Evolutionary conservation across 2,329 filamentous ascomycete genomes (phyloP).

Genomic region (Aureobasidium sp.): DNA sequence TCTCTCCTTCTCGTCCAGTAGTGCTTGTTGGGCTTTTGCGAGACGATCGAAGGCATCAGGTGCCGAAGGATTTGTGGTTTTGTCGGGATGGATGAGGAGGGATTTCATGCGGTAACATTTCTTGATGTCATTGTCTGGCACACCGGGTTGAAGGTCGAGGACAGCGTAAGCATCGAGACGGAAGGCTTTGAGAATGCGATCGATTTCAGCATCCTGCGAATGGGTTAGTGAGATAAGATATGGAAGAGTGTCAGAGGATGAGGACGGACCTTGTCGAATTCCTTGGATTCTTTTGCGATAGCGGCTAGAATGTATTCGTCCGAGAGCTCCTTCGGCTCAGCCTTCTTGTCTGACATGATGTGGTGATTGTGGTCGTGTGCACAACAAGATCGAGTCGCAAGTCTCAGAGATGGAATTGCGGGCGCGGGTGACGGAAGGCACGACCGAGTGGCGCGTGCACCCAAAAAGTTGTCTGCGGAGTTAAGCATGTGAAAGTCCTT

Average conservation of each 20-base stretch:
- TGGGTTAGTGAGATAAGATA: not conserved
- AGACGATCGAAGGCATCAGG: slow-evolving; percentile 95
- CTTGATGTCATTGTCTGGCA: slow-evolving; percentile 95
- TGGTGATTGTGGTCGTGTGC: not conserved
- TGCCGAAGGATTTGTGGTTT: slow-evolving; percentile 82
- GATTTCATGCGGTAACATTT: slow-evolving; percentile 91
- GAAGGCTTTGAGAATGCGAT: slow-evolving; percentile 87
- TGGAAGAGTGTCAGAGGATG: not conserved
- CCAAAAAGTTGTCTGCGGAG: slow-evolving; percentile 3
- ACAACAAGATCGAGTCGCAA: not conserved
- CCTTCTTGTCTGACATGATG: slow-evolving; percentile 46
- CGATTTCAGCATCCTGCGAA: slow-evolving; percentile 80
- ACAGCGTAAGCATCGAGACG: slow-evolving; percentile 82
- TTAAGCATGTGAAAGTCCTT: slow-evolving; percentile 14
- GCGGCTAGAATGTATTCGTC: slow-evolving; percentile 72
- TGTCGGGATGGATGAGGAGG: slow-evolving; percentile 97
- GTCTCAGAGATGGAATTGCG: not conserved
- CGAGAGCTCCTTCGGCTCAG: slow-evolving; percentile 5
- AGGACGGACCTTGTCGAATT: slow-evolving; percentile 69
- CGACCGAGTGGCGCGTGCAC: slow-evolving; percentile 7
- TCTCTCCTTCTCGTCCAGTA: slow-evolving; percentile 92
- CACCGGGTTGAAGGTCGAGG: slow-evolving; percentile 88
- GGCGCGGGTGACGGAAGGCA: not conserved
- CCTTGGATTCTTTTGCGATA: slow-evolving; percentile 77
- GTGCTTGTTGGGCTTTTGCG: slow-evolving; percentile 84